Evolutionary conservation across 768 basidiomycete genomes (phyloP), one percentile per base, ranked within the genome.

Genomic region (Phlegmacium glaucopus): DNA sequence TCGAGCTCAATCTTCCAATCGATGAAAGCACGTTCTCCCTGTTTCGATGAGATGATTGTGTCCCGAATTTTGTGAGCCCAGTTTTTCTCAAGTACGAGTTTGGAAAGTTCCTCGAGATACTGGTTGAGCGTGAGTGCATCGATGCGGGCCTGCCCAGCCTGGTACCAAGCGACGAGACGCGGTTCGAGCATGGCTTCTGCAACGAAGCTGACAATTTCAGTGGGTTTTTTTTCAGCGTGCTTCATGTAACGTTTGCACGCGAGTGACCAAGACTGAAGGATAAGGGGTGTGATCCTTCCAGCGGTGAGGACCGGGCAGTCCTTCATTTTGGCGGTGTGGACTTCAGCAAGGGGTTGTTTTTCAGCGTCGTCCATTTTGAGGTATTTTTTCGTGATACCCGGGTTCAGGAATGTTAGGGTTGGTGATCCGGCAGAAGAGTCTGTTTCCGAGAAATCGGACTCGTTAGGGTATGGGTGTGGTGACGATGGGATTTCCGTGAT

Each of bases 251-350:
- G 41, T 18, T 43, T 28, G 42, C 52, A 53, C 7, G 57, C 52
- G 34, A 43, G 27, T 4, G 39, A 22, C 56, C 56, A 58, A 12
- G 48, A 9, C 16, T 58, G 51, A 11, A 56, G 36, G 15, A 52
- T 25, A 5, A 44, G 27, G 18, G 52, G 52, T 13, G 16, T 42
- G 39, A 58, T 42, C 9, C 36, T 30, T 3, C 57, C 55, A 3
- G 51, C 52, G n/a, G 58, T 54, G 22, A 57, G 48, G 16, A 44
- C 42, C 7, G 55, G 58, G 22, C 53, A 54, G 17, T 59, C 55
- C 47, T 57, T 59, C 11, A 48, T 18, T 26, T 51, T 51, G 42
- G 47, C 26, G 9, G 42, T 27, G 16, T 13, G 15, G 39, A 56
- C 47, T 10, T 45, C 37, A 22, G 54, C 44, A 9, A 58, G 45